phyloP scores from a whole-genome alignment of 805 yeast genomes.

The Metschnikowia lochheadii region DNA sequence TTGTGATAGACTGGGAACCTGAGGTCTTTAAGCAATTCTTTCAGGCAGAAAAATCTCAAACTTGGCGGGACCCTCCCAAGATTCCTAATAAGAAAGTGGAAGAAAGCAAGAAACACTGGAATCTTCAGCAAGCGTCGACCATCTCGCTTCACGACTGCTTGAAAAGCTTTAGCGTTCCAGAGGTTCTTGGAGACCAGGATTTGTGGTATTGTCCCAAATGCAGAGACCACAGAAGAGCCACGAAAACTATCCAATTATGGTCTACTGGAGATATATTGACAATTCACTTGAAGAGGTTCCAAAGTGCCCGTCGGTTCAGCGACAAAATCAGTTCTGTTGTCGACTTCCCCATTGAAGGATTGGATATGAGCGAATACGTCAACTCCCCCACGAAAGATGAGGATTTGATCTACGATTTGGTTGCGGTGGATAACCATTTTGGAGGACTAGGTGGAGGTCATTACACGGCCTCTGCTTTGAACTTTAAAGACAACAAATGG shows the following conservation, averaged over 20 bases:
- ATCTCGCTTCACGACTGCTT: constrained; percentile 66
- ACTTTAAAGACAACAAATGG: constrained; percentile 75
- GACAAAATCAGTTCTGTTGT: constrained; percentile 86
- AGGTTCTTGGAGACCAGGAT: constrained; percentile 82
- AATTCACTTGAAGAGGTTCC: constrained; percentile 86
- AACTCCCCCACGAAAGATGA: constrained; percentile 23
- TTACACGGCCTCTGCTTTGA: constrained; percentile 85
- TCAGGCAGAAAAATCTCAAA: constrained; percentile 40
- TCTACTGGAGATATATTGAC: constrained; percentile 87
- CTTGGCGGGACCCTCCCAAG: constrained; percentile 46
- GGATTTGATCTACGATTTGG: constrained; percentile 64
- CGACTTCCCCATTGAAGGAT: constrained; percentile 79
- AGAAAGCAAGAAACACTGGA: constrained; percentile 34
- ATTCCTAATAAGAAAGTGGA: constrained; percentile 55
- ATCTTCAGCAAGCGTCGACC: constrained; percentile 43
- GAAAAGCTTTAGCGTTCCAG: constrained; percentile 70
- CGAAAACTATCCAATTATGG: constrained; percentile 90
- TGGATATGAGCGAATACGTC: constrained; percentile 67
- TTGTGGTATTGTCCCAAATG: constrained; percentile 93
- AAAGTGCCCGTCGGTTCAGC: constrained; percentile 76
- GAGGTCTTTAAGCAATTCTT: constrained; percentile 50
- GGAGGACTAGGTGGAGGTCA: constrained; percentile 98
- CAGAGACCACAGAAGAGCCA: constrained; percentile 84
- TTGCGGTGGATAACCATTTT: constrained; percentile 92
- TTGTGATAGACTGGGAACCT: constrained; percentile 65